Base-by-base conservation (phyloP, 83 land plant genomes). In the Picea engelmannii region DNA sequence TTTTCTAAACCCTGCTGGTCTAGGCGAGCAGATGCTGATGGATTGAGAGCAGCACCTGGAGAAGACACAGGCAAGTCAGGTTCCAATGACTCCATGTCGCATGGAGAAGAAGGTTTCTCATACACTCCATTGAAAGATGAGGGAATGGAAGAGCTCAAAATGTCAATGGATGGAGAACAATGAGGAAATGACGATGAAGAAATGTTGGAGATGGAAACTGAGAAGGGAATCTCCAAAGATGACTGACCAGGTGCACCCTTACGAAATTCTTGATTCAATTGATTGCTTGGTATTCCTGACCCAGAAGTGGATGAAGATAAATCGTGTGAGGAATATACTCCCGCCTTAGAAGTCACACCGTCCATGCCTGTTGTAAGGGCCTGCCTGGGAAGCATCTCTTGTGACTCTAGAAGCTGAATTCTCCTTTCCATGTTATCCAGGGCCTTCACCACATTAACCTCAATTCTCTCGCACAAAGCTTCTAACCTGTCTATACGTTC, bases 381-480 rank as follows among this genome's bases (percentile, higher is more conserved):
- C 61, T 75, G 78, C 18, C 44, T 59, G 4, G 59, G 16, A 24
- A 23, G 78, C 78, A 52, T 6, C 24, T 75, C 67, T 62, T 81
- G 80, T 74, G 81, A 80, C 86, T 90, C 95, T 13, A 92, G 88
- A 21, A 62, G 65, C 18, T 83, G 79, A 68, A 92, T 89, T 89
- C 92, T 90, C 62, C 73, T 80, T 17, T 90, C 92, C 78, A 90
- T 90, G 78, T 81, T 80, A 66, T 24, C 78, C 49, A 92, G 83
- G 66, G 91, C 88, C 35, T 78, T 88, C 25, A 85, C 49, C 86
- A 92, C 82, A 11, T 84, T 88, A 35, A 87, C 92, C 83, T 92
- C 95, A 84, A 92, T 88, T 76, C 88, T 88, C 49, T 73, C 76
- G 52, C 81, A 85, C 62, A 77, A 40, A 66, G 86, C 82, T 77